Evolutionary conservation across 176 grass and related monocot species (phyloP).

Genomic region (Metroxylon sagu): DNA sequence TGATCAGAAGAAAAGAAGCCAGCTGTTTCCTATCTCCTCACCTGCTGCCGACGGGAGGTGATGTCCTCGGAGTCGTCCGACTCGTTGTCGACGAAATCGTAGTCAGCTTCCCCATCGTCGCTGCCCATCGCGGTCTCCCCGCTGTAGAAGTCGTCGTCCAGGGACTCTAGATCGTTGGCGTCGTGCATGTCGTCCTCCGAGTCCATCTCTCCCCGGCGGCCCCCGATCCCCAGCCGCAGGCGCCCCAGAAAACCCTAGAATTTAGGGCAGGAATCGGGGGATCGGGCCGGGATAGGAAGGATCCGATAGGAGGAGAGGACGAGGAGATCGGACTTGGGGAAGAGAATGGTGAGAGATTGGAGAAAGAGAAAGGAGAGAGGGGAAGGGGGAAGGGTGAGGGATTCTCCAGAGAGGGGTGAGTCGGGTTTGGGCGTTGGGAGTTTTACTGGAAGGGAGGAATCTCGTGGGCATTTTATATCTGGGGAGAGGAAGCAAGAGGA

Average conservation of each 20-base stretch:
- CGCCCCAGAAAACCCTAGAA: conserved; percentile 25
- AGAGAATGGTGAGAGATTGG: conserved; percentile 9
- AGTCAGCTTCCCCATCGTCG: conserved; percentile 83
- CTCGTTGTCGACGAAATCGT: conserved; percentile 93
- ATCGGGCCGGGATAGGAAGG: conserved; percentile 45
- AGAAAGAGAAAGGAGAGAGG: conserved; percentile 10
- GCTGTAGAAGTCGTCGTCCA: conserved; percentile 82
- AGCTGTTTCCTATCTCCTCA: conserved; percentile 10
- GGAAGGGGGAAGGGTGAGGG: conserved; percentile 5
- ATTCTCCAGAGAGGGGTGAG: conserved; percentile 7
- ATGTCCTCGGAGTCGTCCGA: conserved; percentile 70
- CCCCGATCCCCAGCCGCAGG: conserved; percentile 34
- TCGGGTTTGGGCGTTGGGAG: conserved; percentile 9
- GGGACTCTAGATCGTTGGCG: conserved; percentile 50
- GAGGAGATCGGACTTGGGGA: background rate
- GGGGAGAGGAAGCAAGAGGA: background rate
- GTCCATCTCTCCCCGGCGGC: conserved; percentile 36
- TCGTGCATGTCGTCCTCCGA: conserved; percentile 99
- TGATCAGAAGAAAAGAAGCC: conserved; percentile 7
- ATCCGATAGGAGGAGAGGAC: conserved; percentile 32
- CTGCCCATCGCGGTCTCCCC: conserved; percentile 65
- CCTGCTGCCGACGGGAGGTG: conserved; percentile 72
- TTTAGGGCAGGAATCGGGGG: conserved; percentile 44
- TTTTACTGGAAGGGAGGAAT: conserved; percentile 7
- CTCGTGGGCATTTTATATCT: conserved; percentile 12